Percentiles rank a stretch among this genome's conserved stretches.
These are phyloP conservation scores for Candida fluviatilis DNA, from an alignment of 805 yeast species.

Conservation along the genomic window DNA sequence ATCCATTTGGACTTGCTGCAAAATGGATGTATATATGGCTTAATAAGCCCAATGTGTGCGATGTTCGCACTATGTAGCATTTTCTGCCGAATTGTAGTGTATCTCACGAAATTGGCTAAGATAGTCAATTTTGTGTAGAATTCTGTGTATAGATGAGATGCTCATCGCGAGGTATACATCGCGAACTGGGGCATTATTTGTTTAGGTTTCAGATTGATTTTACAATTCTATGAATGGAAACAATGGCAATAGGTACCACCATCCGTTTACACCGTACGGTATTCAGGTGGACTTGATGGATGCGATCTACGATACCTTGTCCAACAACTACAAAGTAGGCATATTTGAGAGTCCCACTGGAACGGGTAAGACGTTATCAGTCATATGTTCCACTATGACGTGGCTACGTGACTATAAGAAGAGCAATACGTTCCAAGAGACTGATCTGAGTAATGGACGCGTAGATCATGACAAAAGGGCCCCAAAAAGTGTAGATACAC, in stretches of 20 bases:
- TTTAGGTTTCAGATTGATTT: no score
- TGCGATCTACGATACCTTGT: slow-evolving; percentile 62
- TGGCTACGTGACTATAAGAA: slow-evolving; percentile 64
- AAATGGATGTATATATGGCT: no score
- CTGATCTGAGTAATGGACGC: not conserved
- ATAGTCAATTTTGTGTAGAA: no score
- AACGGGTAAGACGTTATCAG: slow-evolving; percentile 84
- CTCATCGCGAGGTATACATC: no score
- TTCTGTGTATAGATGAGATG: no score
- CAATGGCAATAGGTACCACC: slow-evolving; percentile 41
- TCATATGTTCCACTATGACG: slow-evolving; percentile 79
- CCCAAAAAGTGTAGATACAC: no score
- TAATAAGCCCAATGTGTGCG: no score
- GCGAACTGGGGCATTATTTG: no score
- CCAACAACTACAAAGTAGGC: slow-evolving; percentile 57
- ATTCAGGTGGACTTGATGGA: slow-evolving; percentile 78
- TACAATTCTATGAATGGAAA: not conserved
- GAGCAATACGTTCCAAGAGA: slow-evolving; percentile 8
- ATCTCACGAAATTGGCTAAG: no score
- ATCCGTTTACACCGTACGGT: slow-evolving; percentile 78
- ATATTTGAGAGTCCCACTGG: slow-evolving; percentile 94
- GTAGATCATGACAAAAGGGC: not conserved
- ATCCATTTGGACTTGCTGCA: no score
- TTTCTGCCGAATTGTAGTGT: no score
- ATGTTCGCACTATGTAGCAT: no score